Conservation (phyloP, 805 yeast genomes). For the Ogataea ganodermae region DNA sequence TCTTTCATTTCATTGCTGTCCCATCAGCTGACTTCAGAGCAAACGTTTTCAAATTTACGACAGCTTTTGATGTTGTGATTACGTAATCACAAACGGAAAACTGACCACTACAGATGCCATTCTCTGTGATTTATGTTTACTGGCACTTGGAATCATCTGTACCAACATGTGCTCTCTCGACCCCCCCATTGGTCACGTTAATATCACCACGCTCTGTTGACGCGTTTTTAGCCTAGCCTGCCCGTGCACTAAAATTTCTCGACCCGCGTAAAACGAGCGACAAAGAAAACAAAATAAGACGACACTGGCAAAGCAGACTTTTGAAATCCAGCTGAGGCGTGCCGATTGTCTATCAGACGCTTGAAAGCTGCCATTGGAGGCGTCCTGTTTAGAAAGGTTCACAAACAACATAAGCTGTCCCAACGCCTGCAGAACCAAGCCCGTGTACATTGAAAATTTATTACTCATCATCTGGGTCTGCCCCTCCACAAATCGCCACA, state of each 20-base stretch:
- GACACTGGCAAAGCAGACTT: neutral
- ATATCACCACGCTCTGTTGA: too few relatives aligned
- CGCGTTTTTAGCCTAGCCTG: conserved; percentile 2
- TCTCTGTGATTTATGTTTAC: too few relatives aligned
- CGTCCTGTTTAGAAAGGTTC: too few relatives aligned
- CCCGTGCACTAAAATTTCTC: conserved; percentile 2
- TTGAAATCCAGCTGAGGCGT: too few relatives aligned
- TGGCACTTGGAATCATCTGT: too few relatives aligned
- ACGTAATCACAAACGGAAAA: neutral
- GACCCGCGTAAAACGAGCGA: conserved; percentile 1
- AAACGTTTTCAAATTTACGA: neutral
- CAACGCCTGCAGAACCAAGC: too few relatives aligned
- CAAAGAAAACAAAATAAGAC: conserved; percentile 1
- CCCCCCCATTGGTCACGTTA: neutral
- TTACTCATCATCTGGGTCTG: conserved; percentile 1
- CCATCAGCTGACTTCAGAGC: too few relatives aligned
- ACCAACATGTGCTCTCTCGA: neutral
- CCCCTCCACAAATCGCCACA: conserved; percentile 3
- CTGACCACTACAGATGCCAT: too few relatives aligned
- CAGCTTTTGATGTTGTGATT: neutral
- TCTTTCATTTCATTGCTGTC: neutral
- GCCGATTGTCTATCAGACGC: too few relatives aligned
- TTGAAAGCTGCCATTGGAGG: neutral
- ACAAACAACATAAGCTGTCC: too few relatives aligned
- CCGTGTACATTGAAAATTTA: neutral